Percentiles rank a stretch among this genome's conserved stretches.
Evolutionary conservation across 2,329 filamentous ascomycete species (phyloP).

Genomic region (Ophiostoma perfectum): DNA sequence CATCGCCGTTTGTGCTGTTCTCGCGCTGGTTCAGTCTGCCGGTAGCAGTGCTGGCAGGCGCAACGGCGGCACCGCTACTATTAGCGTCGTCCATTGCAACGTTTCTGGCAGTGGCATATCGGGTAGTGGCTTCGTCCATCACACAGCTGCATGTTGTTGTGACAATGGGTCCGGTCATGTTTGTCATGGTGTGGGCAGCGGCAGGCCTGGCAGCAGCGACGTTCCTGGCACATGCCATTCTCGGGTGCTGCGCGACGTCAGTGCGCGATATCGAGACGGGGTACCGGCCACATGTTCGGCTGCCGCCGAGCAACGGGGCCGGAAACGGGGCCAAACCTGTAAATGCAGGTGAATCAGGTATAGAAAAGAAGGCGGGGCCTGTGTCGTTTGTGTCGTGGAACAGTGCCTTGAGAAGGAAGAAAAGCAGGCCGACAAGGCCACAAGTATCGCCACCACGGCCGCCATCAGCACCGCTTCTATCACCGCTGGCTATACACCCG

Average conservation of each 20-base stretch:
- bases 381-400: neutral
- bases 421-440: neutral
- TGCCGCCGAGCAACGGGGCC: slow-evolving; percentile 21
- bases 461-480: neutral
- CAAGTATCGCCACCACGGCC: neutral
- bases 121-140: slow-evolving; percentile 66
- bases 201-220: slow-evolving; percentile 61
- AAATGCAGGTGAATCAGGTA: neutral
- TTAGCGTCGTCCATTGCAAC: slow-evolving; percentile 72
- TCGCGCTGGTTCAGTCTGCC: slow-evolving; percentile 59
- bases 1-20: slow-evolving; percentile 52
- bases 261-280: slow-evolving; percentile 46
- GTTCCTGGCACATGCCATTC: slow-evolving; percentile 66
- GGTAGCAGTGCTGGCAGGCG: slow-evolving; percentile 61
- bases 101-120: slow-evolving; percentile 76
- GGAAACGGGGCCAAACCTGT: too few relatives aligned
- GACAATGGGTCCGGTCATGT: slow-evolving; percentile 65
- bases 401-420: neutral
- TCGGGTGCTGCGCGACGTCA: slow-evolving; percentile 68
- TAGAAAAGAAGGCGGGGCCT: neutral
- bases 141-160: slow-evolving; percentile 71
- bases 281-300: slow-evolving; percentile 28
- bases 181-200: slow-evolving; percentile 86
- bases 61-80: slow-evolving; percentile 60
- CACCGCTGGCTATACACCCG: slow-evolving; percentile 2